Base-by-base conservation (phyloP, 2,329 filamentous ascomycete species). In the Phaeosphaeria sp. region DNA sequence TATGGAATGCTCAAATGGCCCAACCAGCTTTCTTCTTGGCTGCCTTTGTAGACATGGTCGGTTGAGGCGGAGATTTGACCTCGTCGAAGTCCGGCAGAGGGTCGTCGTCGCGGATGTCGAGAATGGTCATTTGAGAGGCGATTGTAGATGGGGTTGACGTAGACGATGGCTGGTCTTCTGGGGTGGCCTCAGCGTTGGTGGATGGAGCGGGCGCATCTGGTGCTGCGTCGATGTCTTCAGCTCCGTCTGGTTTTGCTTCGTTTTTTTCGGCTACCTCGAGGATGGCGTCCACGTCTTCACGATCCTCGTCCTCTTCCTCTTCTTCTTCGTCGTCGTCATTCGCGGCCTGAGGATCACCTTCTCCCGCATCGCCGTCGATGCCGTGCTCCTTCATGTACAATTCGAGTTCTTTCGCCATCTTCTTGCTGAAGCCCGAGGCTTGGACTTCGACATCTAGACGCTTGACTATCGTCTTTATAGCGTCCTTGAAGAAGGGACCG, bases 341-440 rank as follows among this genome's bases (percentile, higher is more conserved):
- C 2, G 67, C 64, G 2, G 59, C 57, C 15, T 61, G 69, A 6
- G 73, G 69, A 11, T 72, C 71, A 5, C 66, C 64, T 9, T 72
- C 76, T 30, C 73, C 74, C 20, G 82, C 80, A 66, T 84, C 82
- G 2, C 83, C 82, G 60, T 87, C 84, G 13, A 84, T 82, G 8
- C 86, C 86, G 46, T 89, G 83, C 51, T 88, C 86, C 73, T 93
- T 90, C 80, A 99, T 95, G 64, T 96, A 97, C 9, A 87, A 86
- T 73, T 97, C 95, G 17, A 99, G 81, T 67, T 99, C 95, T 77
- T 95, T 96, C 17, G 92, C 87, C 90, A 97, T 97, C 80, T 97
- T 98, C 82, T 90, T 96, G 20, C 92, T 96, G 77, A 99, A 98
- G 0, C 95, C 95, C 1, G 92, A 96, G 0, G 95, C 95, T 73